A percentile compares a stretch with the other conserved stretches of the same genome.
Evolutionary conservation across 352 stramenopile genomes (phyloP).

Genomic region (Pythium monospermum): DNA sequence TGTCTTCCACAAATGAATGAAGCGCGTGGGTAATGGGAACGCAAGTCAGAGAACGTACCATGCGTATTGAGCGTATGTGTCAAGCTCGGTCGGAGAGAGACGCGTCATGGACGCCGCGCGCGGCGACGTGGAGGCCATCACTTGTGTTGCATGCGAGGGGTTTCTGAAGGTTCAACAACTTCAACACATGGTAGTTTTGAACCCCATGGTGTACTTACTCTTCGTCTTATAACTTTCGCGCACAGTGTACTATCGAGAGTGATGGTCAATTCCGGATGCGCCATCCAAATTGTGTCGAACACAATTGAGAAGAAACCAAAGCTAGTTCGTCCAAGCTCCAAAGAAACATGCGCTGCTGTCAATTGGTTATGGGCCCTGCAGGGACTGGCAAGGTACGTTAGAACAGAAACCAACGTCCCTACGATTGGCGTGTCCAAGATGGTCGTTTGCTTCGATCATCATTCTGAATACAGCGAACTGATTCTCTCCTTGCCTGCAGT

Average conservation of each 20-base stretch:
- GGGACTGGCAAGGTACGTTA: conserved; percentile 83
- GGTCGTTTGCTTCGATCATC: too few species aligned
- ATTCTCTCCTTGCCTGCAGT: conserved; percentile 57
- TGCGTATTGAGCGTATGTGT: conserved; percentile 44
- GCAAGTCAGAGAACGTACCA: conserved; percentile 23
- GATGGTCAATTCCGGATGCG: neutral
- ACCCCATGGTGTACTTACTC: too few species aligned
- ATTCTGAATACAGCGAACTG: too few species aligned
- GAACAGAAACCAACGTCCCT: neutral
- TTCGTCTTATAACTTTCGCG: neutral
- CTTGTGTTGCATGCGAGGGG: too few species aligned
- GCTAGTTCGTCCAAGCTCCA: neutral
- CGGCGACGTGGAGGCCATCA: conserved; percentile 15
- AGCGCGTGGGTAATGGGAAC: neutral
- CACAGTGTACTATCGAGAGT: neutral
- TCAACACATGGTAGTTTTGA: neutral
- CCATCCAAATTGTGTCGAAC: too few species aligned
- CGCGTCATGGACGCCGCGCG: neutral
- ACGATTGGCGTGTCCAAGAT: too few species aligned
- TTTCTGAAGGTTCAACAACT: conserved; percentile 2
- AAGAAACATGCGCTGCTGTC: conserved; percentile 76
- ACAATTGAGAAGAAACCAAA: neutral
- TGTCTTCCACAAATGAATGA: neutral
- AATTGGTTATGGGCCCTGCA: conserved; percentile 90
- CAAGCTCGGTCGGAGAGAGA: conserved; percentile 27